Conservation (phyloP, 2,329 filamentous ascomycete species). For the Karstenula rhodostoma region DNA sequence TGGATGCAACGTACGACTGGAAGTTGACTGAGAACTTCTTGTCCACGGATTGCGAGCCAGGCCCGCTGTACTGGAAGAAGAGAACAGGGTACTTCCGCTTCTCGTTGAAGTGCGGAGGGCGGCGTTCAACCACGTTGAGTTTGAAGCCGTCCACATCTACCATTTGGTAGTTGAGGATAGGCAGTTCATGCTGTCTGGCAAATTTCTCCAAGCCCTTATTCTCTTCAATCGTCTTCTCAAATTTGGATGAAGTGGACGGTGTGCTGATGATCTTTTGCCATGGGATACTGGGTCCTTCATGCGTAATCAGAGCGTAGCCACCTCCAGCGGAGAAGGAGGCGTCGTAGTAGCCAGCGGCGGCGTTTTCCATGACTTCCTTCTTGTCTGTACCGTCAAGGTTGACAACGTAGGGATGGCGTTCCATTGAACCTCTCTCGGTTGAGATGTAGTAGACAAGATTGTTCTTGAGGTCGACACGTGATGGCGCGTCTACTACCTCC, state of each 20-base stretch:
- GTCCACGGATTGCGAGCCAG: constrained; percentile 86
- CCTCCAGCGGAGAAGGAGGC: constrained; percentile 85
- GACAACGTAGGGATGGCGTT: constrained; percentile 92
- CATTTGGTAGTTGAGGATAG: constrained; percentile 81
- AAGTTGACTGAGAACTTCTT: constrained; percentile 87
- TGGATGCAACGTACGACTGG: constrained; percentile 85
- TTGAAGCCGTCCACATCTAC: constrained; percentile 83
- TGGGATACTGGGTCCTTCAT: constrained; percentile 84
- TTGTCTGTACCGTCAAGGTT: constrained; percentile 80
- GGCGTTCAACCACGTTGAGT: constrained; percentile 79
- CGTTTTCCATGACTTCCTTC: constrained; percentile 75
- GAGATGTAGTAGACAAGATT: constrained; percentile 92
- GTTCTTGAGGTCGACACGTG: constrained; percentile 81
- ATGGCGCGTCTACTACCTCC: constrained; percentile 89
- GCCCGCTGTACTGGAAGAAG: constrained; percentile 94
- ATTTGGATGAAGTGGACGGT: constrained; percentile 70
- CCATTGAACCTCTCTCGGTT: constrained; percentile 85
- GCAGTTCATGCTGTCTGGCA: constrained; percentile 80
- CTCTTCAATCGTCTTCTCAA: constrained; percentile 77
- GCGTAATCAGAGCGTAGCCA: constrained; percentile 84
- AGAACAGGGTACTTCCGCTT: constrained; percentile 90
- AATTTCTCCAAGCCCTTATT: constrained; percentile 75
- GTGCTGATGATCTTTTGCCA: constrained; percentile 92
- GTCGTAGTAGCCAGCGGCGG: constrained; percentile 77
- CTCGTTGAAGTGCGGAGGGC: constrained; percentile 85